A percentile compares a stretch with the other conserved stretches of the same genome.
Evolutionary conservation across 2,329 filamentous ascomycete genomes (phyloP).

Genomic region (Knoxdaviesia capensis): DNA sequence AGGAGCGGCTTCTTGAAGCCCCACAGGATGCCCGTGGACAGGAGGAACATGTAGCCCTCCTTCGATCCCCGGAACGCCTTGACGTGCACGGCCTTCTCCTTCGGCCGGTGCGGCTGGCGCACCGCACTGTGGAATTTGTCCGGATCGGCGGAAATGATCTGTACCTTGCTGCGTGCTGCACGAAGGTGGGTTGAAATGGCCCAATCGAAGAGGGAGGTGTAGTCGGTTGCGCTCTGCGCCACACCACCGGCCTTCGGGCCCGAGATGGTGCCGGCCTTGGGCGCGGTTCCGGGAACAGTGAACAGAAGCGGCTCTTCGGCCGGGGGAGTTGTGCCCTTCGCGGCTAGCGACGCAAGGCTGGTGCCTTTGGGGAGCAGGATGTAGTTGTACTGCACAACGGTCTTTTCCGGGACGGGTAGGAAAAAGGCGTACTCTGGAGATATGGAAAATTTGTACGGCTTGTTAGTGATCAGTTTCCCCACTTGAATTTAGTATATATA

Average conservation of each 20-base stretch:
- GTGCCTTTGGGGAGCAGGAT: slow-evolving; percentile 37
- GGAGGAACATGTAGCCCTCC: slow-evolving; percentile 47
- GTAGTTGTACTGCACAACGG: slow-evolving; percentile 46
- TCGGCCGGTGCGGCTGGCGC: slow-evolving; percentile 35
- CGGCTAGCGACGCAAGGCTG: slow-evolving; percentile 28
- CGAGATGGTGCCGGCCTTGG: slow-evolving; percentile 36
- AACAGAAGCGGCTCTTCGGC: slow-evolving; percentile 40
- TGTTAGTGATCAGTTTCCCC: neutral
- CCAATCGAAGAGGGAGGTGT: slow-evolving; percentile 39
- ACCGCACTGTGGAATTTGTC: slow-evolving; percentile 35
- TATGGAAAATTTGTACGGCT: slow-evolving; percentile 1
- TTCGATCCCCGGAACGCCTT: slow-evolving; percentile 47
- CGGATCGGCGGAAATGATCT: slow-evolving; percentile 31
- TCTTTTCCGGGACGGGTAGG: slow-evolving; percentile 43
- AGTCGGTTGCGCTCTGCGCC: slow-evolving; percentile 34
- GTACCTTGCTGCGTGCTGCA: slow-evolving; percentile 22
- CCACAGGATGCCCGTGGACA: slow-evolving; percentile 47
- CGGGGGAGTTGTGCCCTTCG: slow-evolving; percentile 9
- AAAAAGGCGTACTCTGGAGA: slow-evolving; percentile 38
- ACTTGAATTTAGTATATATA: neutral
- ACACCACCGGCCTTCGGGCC: slow-evolving; percentile 29
- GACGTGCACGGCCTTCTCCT: slow-evolving; percentile 44
- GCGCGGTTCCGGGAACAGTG: slow-evolving; percentile 36
- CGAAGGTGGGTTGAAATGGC: slow-evolving; percentile 31
- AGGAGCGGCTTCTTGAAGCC: slow-evolving; percentile 50